phyloP scores from a whole-genome alignment of 1,139 yeast genomes.

The Nakaseomyces sp. region DNA sequence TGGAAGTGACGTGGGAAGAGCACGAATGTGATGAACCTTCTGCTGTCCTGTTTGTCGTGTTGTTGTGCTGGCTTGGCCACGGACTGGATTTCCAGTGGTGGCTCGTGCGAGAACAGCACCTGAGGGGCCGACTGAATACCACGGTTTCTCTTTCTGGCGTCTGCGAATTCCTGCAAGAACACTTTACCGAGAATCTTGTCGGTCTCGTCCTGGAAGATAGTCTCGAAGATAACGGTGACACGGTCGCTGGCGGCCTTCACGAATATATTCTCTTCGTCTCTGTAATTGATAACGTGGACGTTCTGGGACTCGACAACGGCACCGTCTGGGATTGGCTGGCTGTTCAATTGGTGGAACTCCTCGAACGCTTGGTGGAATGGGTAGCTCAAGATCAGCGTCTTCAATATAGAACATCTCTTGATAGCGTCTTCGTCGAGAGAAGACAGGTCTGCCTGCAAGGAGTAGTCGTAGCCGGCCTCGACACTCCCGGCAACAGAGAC shows the following conservation, averaged over 20 bases:
- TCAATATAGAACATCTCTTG: slow-evolving; percentile 60
- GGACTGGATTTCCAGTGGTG: slow-evolving; percentile 63
- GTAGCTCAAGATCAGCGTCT: slow-evolving; percentile 83
- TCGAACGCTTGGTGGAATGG: slow-evolving; percentile 83
- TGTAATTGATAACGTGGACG: slow-evolving; percentile 71
- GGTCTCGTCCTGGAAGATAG: slow-evolving; percentile 92
- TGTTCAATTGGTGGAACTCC: slow-evolving; percentile 58
- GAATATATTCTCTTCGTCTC: slow-evolving; percentile 89
- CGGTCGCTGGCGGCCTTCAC: slow-evolving; percentile 91
- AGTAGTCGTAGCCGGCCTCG: slow-evolving; percentile 78
- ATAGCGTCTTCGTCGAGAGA: slow-evolving; percentile 38
- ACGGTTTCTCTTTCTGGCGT: slow-evolving; percentile 87
- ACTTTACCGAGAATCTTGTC: slow-evolving; percentile 93
- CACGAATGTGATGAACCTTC: slow-evolving; percentile 71
- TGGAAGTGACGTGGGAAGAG: slow-evolving; percentile 49
- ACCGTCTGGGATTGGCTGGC: slow-evolving; percentile 38
- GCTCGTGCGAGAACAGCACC: slow-evolving; percentile 84
- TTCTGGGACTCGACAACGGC: slow-evolving; percentile 34
- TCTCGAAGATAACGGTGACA: slow-evolving; percentile 91
- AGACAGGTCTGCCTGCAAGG: slow-evolving; percentile 57
- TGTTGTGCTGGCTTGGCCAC: slow-evolving; percentile 11
- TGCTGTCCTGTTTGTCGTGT: slow-evolving; percentile 42
- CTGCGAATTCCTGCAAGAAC: slow-evolving; percentile 93
- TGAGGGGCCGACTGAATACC: slow-evolving; percentile 98
- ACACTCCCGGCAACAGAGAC: slow-evolving; percentile 30